These are phyloP conservation scores for Cicer bijugum DNA, from an alignment of 306 rosid genomes.

Conservation along the genomic window DNA sequence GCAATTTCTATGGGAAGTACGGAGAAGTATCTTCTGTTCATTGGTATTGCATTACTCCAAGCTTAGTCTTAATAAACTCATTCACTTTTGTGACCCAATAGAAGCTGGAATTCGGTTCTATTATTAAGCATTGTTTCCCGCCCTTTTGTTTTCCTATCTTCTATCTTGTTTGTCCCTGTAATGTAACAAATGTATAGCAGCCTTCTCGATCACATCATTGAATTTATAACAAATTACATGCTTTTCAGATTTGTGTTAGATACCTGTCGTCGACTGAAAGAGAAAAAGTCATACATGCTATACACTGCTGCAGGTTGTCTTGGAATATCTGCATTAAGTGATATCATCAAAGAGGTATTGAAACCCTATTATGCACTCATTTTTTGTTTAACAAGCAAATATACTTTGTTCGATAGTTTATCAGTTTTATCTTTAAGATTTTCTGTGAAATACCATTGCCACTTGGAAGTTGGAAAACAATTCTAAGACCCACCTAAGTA, in stretches of 20 bases:
- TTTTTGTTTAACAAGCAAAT: conserved; percentile 16
- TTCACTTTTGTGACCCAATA: conserved; percentile 5
- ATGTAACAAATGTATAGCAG: not conserved
- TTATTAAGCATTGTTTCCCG: conserved; percentile 19
- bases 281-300: conserved; percentile 82
- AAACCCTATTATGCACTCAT: conserved; percentile 25
- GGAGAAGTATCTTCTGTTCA: conserved; percentile 14
- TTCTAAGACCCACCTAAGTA: conserved; percentile 6
- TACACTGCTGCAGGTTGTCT: conserved; percentile 88
- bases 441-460: conserved; percentile 28
- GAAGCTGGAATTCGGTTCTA: not conserved
- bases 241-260: conserved; percentile 74
- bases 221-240: conserved; percentile 16
- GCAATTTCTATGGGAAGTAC: conserved; percentile 8
- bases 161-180: conserved; percentile 1
- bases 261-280: conserved; percentile 69
- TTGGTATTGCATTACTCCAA: not conserved
- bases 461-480: conserved; percentile 9
- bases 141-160: conserved; percentile 32
- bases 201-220: not conserved
- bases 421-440: conserved; percentile 27
- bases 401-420: conserved; percentile 8
- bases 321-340: conserved; percentile 74
- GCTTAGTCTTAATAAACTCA: conserved; percentile 4
- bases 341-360: conserved; percentile 78